Percentiles rank a stretch among this genome's conserved stretches.
phyloP scores from a whole-genome alignment of 192 early-diverging fungal genomes.

The Lunasporangiospora selenospora region DNA sequence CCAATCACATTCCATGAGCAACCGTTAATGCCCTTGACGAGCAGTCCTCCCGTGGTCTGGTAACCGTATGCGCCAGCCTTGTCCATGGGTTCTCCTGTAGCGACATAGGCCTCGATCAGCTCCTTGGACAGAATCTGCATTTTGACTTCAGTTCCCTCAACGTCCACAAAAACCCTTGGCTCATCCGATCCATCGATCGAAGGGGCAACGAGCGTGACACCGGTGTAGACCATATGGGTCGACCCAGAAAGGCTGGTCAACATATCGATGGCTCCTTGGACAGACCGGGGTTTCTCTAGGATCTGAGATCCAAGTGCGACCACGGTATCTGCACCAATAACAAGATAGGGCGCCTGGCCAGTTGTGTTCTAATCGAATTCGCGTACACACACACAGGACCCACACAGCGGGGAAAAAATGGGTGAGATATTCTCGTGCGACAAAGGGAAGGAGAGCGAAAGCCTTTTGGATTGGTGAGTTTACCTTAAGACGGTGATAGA shows the following conservation, averaged over 20 bases:
- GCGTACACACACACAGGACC: too few species aligned
- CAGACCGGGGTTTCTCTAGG: conserved; percentile 80
- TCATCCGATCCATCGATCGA: conserved; percentile 17
- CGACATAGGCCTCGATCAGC: conserved; percentile 68
- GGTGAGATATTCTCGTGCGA: too few species aligned
- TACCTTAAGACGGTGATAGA: conserved; percentile 63
- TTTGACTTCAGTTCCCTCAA: conserved; percentile 72
- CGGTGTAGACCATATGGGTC: conserved; percentile 79
- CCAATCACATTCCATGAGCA: conserved; percentile 89
- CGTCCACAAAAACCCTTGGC: conserved; percentile 40
- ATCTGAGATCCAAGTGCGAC: conserved; percentile 69
- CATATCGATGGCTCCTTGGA: conserved; percentile 66
- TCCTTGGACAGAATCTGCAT: conserved; percentile 68
- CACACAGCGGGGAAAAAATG: too few species aligned
- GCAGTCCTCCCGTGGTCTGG: conserved; percentile 74
- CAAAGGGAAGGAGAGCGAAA: too few species aligned
- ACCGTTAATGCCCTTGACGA: conserved; percentile 77
- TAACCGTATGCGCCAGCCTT: conserved; percentile 91
- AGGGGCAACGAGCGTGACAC: conserved; percentile 63
- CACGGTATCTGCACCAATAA: conserved; percentile 89
- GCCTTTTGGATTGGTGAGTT: not conserved
- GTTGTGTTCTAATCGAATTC: conserved; percentile 4
- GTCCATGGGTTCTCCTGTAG: conserved; percentile 63
- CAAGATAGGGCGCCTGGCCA: conserved; percentile 57
- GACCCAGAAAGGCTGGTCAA: conserved; percentile 64